Percentiles rank a stretch among this genome's conserved stretches.
Conservation (phyloP, 352 stramenopile species). For the Globisporangium echinulatum region DNA sequence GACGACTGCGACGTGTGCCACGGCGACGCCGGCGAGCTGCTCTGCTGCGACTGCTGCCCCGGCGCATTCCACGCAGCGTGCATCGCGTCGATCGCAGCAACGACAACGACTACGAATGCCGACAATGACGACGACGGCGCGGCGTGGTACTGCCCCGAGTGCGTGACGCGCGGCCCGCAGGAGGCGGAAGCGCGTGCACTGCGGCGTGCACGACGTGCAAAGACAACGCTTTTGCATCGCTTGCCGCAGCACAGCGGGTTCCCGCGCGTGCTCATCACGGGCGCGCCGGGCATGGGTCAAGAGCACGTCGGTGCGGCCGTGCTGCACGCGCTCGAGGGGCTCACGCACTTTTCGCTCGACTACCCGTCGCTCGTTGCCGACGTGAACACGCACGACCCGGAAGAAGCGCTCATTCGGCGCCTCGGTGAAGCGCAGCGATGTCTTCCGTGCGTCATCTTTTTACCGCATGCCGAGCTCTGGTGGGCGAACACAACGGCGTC, state of each 20-base stretch:
- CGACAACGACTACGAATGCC: background rate
- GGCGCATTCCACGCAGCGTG: constrained; percentile 53
- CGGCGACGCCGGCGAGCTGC: constrained; percentile 43
- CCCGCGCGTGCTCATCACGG: constrained; percentile 62
- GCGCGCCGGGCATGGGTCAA: constrained; percentile 59
- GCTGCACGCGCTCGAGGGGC: constrained; percentile 66
- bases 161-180: constrained; percentile 17
- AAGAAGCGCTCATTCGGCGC: constrained; percentile 73
- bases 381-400: constrained; percentile 46
- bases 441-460: constrained; percentile 71
- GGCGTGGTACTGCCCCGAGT: constrained; percentile 59
- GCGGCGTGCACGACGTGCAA: constrained; percentile 19
- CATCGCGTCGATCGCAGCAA: constrained; percentile 14
- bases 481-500: constrained; percentile 67
- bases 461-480: constrained; percentile 73
- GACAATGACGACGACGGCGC: constrained; percentile 5
- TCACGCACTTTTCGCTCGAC: constrained; percentile 77
- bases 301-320: constrained; percentile 58
- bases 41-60: constrained; percentile 60
- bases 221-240: constrained; percentile 18
- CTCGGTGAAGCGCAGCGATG: constrained; percentile 73
- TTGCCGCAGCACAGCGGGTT: constrained; percentile 56
- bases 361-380: constrained; percentile 73
- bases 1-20: constrained; percentile 70
- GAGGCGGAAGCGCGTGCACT: constrained; percentile 17